Base-by-base conservation (phyloP, 345 rosid species). In the Gossypium sturtianum region DNA sequence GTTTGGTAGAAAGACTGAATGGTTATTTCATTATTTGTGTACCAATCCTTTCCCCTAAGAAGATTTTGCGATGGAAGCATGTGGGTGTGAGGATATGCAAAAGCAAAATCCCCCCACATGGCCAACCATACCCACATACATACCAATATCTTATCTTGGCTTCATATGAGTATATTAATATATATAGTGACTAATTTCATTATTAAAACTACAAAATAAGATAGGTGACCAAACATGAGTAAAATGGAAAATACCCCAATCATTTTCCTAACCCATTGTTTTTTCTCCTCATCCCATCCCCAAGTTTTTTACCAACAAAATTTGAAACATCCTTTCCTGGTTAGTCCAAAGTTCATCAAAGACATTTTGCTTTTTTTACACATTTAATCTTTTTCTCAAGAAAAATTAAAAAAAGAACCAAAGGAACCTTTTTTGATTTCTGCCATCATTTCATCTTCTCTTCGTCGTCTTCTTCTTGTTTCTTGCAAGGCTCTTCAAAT, bases 391-490 rank as follows among this genome's bases (percentile, higher is more conserved):
- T 51, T 70, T 45, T 27, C 41, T 34, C 41, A 34, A 34, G 23
- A 29, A 29, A 9, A 72, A 61, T 59, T 20, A 9, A 65, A 43
- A 43, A n/a, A 3, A 38, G 47, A 49, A 51, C 29, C 71, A 62
- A 63, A 43, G 17, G 9, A 19, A 77, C 49, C 47, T 34, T 62
- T 48, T 48, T 17, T 4, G 1, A 9, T 11, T 20, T 20, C 23
- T 45, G 20, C 34, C 27, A 27, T 77, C 76, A 78, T 69, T 80
- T 77, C 44, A 84, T 79, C 80, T 79, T 57, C 72, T 82, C 82
- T 57, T 57, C 61, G 72, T 80, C 81, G 3, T 80, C 87, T 22
- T 81, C 79, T 54, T 80, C 77, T n/a, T 78, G 81, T 29, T 77
- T 77, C 59, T 81, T 74, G 76, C 66, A 77, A 59, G 72, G 59